Evolutionary conservation across 148 eudicot species (phyloP).

Genomic region (Vaccinium myrtillus): DNA sequence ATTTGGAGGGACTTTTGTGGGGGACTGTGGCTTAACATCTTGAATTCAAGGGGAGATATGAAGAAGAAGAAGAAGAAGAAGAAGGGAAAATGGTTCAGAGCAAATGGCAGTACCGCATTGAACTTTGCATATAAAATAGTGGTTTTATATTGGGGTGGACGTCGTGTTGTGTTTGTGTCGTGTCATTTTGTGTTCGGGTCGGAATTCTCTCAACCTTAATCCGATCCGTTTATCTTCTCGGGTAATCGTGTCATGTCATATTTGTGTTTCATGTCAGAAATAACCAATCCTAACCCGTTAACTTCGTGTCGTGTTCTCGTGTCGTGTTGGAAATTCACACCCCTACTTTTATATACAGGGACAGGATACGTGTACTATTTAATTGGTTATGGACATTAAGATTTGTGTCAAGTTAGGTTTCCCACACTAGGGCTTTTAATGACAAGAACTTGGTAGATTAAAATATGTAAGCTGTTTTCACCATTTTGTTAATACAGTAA

Average conservation of each 20-base stretch:
- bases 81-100: background rate
- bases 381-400: slow-evolving; percentile 9
- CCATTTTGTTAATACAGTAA: background rate
- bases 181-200: no score
- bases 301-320: no score
- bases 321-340: no score
- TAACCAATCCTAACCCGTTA: no score
- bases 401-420: slow-evolving; percentile 20
- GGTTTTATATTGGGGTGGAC: no score
- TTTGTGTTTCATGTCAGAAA: no score
- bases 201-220: no score
- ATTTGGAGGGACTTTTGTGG: slow-evolving; percentile 20
- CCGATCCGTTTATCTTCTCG: no score
- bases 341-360: background rate
- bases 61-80: background rate
- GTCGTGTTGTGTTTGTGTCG: no score
- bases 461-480: background rate
- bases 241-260: no score
- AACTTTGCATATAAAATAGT: background rate
- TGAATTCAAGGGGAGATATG: background rate
- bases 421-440: slow-evolving; percentile 19
- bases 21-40: slow-evolving; percentile 12
- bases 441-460: background rate
- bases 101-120: background rate
- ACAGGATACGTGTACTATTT: background rate